Evolutionary conservation across 495 filamentous ascomycete species (phyloP).

Genomic region (Xylaria flabelliformis): DNA sequence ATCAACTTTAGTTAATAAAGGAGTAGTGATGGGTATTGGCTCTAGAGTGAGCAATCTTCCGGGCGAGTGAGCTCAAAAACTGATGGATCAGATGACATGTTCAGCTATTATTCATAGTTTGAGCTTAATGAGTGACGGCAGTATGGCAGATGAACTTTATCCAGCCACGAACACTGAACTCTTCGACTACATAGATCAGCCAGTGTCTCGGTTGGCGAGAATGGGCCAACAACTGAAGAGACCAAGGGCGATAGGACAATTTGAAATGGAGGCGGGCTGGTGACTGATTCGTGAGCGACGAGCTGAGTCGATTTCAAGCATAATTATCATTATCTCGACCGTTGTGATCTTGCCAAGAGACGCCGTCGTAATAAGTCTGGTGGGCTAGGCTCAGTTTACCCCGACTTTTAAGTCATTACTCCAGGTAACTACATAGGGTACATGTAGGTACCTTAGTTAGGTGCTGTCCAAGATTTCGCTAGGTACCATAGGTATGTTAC

Average conservation of each 20-base stretch:
- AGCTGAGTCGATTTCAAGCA: conserved; percentile 5
- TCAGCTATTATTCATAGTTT: background rate
- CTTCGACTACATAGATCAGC: background rate
- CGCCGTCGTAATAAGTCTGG: background rate
- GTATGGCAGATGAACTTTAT: background rate
- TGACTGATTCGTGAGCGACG: conserved; percentile 9
- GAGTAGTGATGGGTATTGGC: background rate
- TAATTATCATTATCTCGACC: background rate
- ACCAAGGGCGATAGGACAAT: background rate
- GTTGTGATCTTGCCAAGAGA: conserved; percentile 5
- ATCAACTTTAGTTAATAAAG: background rate
- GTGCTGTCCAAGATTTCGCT: background rate
- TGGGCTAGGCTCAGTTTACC: conserved; percentile 4
- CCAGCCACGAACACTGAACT: background rate
- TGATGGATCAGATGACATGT: background rate
- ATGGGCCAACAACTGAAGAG: background rate
- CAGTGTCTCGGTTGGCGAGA: background rate
- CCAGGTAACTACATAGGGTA: background rate
- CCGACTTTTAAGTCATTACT: conserved; percentile 12
- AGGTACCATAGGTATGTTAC: background rate
- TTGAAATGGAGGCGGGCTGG: conserved; percentile 5
- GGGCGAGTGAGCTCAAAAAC: too few relatives aligned
- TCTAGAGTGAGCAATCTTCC: background rate
- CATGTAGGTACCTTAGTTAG: too few relatives aligned
- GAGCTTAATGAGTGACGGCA: background rate